Conservation (phyloP, 257 asterid species). For the Nicotiana sylvestris region DNA sequence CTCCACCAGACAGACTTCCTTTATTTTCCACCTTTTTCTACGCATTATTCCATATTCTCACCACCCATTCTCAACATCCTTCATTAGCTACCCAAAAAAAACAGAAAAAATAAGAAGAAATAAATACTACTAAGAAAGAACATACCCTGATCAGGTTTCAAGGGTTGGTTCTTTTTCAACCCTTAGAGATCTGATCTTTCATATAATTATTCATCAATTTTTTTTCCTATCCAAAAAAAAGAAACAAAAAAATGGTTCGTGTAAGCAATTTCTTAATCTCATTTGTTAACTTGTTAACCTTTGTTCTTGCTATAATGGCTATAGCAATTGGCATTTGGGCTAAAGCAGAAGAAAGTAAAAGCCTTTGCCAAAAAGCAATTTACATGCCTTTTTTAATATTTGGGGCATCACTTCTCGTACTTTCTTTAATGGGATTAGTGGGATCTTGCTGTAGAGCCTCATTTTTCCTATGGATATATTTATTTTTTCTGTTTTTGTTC, state of each 20-base stretch:
- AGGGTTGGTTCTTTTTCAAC: neutral
- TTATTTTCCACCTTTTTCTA: constrained; percentile 5
- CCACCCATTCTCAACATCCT: neutral
- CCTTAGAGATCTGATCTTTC: constrained; percentile 1
- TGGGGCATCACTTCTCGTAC: constrained; percentile 38
- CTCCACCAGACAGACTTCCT: neutral
- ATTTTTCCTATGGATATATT: constrained; percentile 48
- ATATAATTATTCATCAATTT: neutral
- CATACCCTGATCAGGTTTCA: neutral
- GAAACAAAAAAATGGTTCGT: constrained; percentile 21
- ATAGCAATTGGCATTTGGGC: constrained; percentile 45
- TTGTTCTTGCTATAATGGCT: constrained; percentile 35
- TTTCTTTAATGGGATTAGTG: constrained; percentile 49
- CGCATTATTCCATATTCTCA: neutral
- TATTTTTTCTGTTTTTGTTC: constrained; percentile 33
- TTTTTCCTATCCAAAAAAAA: neutral
- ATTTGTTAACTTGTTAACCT: constrained; percentile 37
- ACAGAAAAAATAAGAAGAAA: neutral
- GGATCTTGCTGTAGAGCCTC: constrained; percentile 49
- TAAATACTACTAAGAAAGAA: neutral
- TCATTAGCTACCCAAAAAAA: neutral
- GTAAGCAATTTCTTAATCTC: constrained; percentile 53
- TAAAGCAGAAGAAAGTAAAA: constrained; percentile 16
- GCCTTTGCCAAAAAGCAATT: constrained; percentile 42
- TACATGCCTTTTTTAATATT: constrained; percentile 45